Conservation (phyloP, 768 basidiomycete genomes). For the Mrakia blollopis region DNA sequence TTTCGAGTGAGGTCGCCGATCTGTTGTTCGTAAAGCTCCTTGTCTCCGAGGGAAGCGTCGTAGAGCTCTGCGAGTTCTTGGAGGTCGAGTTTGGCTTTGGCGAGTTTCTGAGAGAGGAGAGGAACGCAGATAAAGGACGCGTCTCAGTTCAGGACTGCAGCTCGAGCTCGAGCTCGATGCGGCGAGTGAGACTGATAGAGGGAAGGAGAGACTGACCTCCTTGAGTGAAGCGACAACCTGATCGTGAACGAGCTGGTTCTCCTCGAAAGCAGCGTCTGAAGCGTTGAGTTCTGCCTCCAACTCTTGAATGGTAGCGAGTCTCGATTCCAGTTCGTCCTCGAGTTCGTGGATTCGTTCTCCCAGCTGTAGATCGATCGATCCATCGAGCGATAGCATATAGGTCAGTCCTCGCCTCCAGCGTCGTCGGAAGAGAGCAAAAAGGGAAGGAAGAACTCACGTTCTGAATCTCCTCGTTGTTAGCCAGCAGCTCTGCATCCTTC, state of each 20-base stretch:
- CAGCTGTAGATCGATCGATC: constrained; percentile 37
- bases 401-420: not conserved
- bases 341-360: constrained; percentile 71
- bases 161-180: no score
- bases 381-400: not conserved
- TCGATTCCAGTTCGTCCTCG: constrained; percentile 75
- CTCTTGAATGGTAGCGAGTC: constrained; percentile 42
- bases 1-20: constrained; percentile 70
- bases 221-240: constrained; percentile 74
- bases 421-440: not conserved
- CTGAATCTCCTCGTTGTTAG: constrained; percentile 70
- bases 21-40: constrained; percentile 61
- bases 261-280: constrained; percentile 51
- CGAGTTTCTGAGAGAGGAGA: constrained; percentile 62
- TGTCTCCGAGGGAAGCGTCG: constrained; percentile 58
- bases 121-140: not conserved
- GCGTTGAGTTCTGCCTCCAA: constrained; percentile 54
- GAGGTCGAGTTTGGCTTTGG: constrained; percentile 59
- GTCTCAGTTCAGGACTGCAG: no score
- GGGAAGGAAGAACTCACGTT: constrained; percentile 48
- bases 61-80: constrained; percentile 60
- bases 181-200: not conserved
- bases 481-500: constrained; percentile 71
- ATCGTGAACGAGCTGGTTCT: constrained; percentile 57
- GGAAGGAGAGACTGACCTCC: constrained; percentile 53